Evolutionary conservation across 2,329 filamentous ascomycete species (phyloP).

Genomic region (Trichoderma koningiopsis): DNA sequence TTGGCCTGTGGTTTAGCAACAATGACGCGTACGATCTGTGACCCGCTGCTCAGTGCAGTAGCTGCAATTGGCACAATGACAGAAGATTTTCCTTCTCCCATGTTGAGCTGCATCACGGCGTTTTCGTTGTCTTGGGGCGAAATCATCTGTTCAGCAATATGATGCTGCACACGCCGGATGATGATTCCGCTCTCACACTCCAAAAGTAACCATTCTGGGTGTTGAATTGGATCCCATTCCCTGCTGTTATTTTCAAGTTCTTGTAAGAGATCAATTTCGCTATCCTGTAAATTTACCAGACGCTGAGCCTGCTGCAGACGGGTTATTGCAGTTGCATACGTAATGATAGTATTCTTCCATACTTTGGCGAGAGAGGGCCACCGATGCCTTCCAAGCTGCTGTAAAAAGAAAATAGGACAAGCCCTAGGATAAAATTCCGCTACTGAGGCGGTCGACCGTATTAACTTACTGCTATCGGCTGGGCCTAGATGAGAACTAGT

Average conservation of each 20-base stretch:
- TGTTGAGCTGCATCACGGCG: slow-evolving; percentile 66
- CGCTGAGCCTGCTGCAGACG: neutral
- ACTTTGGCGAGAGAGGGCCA: neutral
- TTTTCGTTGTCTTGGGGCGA: slow-evolving; percentile 45
- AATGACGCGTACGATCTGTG: slow-evolving; percentile 57
- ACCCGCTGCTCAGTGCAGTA: slow-evolving; percentile 52
- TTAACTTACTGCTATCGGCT: neutral
- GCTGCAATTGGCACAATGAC: slow-evolving; percentile 69
- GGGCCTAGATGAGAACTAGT: neutral
- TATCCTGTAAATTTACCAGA: slow-evolving; percentile 2
- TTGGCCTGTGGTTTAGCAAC: slow-evolving; percentile 62
- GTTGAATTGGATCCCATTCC: slow-evolving; percentile 54
- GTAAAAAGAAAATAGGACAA: slow-evolving; percentile 1
- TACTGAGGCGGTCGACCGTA: neutral
- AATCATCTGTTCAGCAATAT: slow-evolving; percentile 61
- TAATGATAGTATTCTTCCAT: neutral
- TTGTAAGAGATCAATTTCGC: neutral
- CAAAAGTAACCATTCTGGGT: slow-evolving; percentile 64
- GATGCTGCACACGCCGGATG: slow-evolving; percentile 61
- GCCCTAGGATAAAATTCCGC: neutral
- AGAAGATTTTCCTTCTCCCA: slow-evolving; percentile 71
- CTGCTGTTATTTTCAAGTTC: slow-evolving; percentile 43
- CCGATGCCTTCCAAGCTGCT: neutral
- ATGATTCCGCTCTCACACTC: slow-evolving; percentile 65
- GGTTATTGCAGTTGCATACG: slow-evolving; percentile 1